Conservation (phyloP, 768 basidiomycete species). For the Tylopilus vinaceipallidus region DNA sequence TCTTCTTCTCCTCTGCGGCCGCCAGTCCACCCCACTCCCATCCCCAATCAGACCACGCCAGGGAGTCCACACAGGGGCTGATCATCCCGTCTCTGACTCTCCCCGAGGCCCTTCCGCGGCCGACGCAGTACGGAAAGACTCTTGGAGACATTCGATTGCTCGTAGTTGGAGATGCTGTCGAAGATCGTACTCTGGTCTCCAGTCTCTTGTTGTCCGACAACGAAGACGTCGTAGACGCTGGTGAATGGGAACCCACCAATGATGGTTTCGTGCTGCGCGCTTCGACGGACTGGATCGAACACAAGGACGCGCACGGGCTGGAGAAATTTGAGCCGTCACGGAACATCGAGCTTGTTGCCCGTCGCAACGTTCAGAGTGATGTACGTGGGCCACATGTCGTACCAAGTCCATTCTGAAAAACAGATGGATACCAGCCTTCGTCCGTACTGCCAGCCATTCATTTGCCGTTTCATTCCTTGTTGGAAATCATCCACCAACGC, state of each 20-base stretch:
- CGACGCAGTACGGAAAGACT: slow-evolving; percentile 68
- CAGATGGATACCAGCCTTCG: slow-evolving; percentile 22
- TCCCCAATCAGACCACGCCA: slow-evolving; percentile 39
- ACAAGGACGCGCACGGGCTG: slow-evolving; percentile 59
- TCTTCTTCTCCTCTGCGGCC: slow-evolving; percentile 76
- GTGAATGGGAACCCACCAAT: slow-evolving; percentile 51
- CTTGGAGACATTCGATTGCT: slow-evolving; percentile 60
- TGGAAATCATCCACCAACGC: slow-evolving; percentile 52
- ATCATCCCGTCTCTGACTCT: slow-evolving; percentile 70
- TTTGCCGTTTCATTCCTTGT: slow-evolving; percentile 51
- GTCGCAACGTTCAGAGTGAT: slow-evolving; percentile 42
- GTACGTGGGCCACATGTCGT: slow-evolving; percentile 37
- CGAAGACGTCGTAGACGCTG: slow-evolving; percentile 64
- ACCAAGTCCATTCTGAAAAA: slow-evolving; percentile 5
- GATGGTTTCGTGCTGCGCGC: slow-evolving; percentile 49
- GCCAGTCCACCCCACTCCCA: slow-evolving; percentile 59
- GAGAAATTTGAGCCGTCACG: slow-evolving; percentile 63
- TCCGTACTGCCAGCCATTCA: slow-evolving; percentile 47
- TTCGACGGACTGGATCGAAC: slow-evolving; percentile 73
- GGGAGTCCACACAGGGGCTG: slow-evolving; percentile 48
- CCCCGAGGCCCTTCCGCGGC: slow-evolving; percentile 57
- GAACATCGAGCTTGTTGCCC: slow-evolving; percentile 60
- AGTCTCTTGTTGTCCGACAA: slow-evolving; percentile 58
- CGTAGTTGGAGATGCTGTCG: slow-evolving; percentile 45
- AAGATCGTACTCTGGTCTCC: slow-evolving; percentile 38